Percentiles rank a stretch among this genome's conserved stretches.
Evolutionary conservation across 2,329 filamentous ascomycete genomes (phyloP).

Genomic region (Curvularia sp.): DNA sequence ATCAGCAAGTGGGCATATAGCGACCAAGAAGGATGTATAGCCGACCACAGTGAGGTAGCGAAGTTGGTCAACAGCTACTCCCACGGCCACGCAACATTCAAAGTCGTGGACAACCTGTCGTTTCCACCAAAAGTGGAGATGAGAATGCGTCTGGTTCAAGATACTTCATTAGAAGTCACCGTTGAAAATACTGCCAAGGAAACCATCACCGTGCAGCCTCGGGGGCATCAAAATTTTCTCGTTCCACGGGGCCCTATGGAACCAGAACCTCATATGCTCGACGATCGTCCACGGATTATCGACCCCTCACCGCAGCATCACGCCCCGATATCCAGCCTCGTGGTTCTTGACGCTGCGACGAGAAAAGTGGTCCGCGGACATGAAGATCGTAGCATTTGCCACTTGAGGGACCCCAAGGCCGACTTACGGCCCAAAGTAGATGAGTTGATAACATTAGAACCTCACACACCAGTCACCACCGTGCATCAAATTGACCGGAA

Average conservation of each 20-base stretch:
- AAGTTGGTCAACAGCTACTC: slow-evolving; percentile 10
- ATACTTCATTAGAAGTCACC: background rate
- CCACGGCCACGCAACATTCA: slow-evolving; percentile 2
- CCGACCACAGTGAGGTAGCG: background rate
- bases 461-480: background rate
- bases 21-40: background rate
- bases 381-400: background rate
- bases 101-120: background rate
- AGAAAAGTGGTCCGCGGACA: slow-evolving; percentile 1
- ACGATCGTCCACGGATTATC: background rate
- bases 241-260: slow-evolving; percentile 7
- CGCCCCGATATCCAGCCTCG: background rate
- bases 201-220: slow-evolving; percentile 5
- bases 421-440: slow-evolving; percentile 2
- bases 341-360: slow-evolving; percentile 1
- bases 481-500: background rate
- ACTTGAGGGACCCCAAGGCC: slow-evolving; percentile 4
- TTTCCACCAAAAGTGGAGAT: background rate
- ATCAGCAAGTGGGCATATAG: slow-evolving; percentile 3
- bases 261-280: background rate
- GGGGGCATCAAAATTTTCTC: slow-evolving; percentile 4
- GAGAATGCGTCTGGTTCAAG: background rate
- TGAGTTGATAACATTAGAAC: background rate
- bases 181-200: background rate
- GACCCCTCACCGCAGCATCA: background rate